These are phyloP conservation scores for Neoarthrinium moseri DNA, from an alignment of 2,329 filamentous ascomycete species.

Conservation along the genomic window DNA sequence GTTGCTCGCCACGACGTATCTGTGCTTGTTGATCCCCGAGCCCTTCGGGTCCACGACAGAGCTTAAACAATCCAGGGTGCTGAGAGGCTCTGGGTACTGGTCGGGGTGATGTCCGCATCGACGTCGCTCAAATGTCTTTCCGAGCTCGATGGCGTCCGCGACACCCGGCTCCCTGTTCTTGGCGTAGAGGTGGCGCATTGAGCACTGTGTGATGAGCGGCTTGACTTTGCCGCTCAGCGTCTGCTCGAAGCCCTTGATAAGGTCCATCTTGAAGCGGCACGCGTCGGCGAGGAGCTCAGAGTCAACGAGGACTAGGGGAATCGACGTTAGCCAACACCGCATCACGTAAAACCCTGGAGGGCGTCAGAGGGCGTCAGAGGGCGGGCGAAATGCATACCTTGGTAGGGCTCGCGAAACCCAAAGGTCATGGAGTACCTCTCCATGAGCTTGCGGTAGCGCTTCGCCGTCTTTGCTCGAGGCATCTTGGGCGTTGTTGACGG, in stretches of 20 bases:
- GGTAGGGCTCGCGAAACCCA: too few species aligned
- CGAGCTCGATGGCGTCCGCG: conserved; percentile 65
- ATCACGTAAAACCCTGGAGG: too few species aligned
- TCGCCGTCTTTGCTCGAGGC: conserved; percentile 60
- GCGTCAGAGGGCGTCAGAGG: too few species aligned
- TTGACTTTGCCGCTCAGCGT: conserved; percentile 88
- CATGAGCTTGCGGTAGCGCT: conserved; percentile 88
- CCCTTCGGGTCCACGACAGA: conserved; percentile 78
- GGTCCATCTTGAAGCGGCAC: conserved; percentile 83
- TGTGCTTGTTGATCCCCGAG: conserved; percentile 70
- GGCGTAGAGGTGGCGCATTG: conserved; percentile 75
- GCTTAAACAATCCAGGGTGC: conserved; percentile 66
- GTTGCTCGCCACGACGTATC: conserved; percentile 77
- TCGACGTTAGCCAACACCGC: background rate
- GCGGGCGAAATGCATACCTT: too few species aligned
- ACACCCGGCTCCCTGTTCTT: conserved; percentile 53
- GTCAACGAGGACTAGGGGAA: conserved; percentile 68
- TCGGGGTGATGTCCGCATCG: conserved; percentile 76
- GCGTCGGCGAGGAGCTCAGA: conserved; percentile 82
- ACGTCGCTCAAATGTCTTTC: conserved; percentile 73
- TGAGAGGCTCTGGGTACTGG: conserved; percentile 69
- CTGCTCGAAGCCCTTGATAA: conserved; percentile 72
- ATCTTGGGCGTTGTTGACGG: conserved; percentile 14
- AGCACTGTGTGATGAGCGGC: conserved; percentile 78
- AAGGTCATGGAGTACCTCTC: conserved; percentile 85